These are phyloP conservation scores for Boletus smithii DNA, from an alignment of 1,284 basidiomycete species.

Conservation along the genomic window DNA sequence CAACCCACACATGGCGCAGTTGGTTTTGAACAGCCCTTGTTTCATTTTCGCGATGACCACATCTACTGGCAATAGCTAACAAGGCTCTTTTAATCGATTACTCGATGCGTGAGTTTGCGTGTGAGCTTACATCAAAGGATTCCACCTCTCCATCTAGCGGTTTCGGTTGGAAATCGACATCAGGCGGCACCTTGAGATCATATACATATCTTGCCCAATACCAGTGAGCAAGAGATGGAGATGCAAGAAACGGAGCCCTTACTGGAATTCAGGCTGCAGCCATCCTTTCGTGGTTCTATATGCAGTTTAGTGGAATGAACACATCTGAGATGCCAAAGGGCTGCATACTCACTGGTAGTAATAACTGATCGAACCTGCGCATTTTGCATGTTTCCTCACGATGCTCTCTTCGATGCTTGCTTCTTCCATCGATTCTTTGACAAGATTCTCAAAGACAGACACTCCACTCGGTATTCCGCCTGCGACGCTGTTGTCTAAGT, in stretches of 20 bases:
- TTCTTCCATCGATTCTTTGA: conserved; percentile 94
- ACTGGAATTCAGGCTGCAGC: conserved; percentile 87
- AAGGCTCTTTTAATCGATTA: background rate
- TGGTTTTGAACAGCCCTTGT: conserved; percentile 77
- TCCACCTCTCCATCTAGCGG: conserved; percentile 94
- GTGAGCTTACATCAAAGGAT: conserved; percentile 67
- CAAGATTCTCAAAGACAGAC: conserved; percentile 68
- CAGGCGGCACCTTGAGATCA: conserved; percentile 67
- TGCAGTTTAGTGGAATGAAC: conserved; percentile 6
- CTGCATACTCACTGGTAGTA: conserved; percentile 52
- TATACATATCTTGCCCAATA: conserved; percentile 64
- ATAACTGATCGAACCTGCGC: conserved; percentile 66
- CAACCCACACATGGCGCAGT: conserved; percentile 69
- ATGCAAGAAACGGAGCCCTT: conserved; percentile 29
- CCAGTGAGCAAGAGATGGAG: background rate
- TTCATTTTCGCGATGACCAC: conserved; percentile 57
- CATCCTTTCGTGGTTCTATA: conserved; percentile 64
- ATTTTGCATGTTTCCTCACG: conserved; percentile 55
- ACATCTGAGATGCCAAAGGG: background rate
- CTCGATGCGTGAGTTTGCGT: background rate
- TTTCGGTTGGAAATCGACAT: conserved; percentile 58
- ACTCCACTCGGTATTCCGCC: conserved; percentile 80
- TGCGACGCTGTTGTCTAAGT: conserved; percentile 76
- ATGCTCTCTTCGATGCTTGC: conserved; percentile 71
- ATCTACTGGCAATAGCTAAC: conserved; percentile 57